These are phyloP conservation scores for Vaccinium darrowii DNA, from an alignment of 148 eudicot genomes.

Conservation along the genomic window DNA sequence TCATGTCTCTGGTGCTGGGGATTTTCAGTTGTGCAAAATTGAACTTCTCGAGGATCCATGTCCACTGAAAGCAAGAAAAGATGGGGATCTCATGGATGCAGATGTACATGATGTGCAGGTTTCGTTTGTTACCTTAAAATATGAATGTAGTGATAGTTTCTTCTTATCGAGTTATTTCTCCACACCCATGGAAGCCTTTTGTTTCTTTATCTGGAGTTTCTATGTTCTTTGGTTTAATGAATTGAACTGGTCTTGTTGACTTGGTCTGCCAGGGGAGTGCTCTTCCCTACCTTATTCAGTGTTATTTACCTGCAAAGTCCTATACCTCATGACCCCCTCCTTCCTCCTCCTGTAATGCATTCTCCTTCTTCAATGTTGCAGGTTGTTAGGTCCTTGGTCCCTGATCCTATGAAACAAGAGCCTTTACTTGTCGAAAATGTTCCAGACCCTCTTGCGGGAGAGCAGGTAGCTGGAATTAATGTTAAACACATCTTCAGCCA, in stretches of 20 bases:
- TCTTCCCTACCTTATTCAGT: conserved; percentile 4
- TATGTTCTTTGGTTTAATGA: background rate
- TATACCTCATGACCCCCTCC: background rate
- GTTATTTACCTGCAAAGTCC: background rate
- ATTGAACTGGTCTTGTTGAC: background rate
- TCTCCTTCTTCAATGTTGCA: conserved; percentile 31
- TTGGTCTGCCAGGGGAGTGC: background rate
- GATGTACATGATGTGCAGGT: conserved; percentile 64
- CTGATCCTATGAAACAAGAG: conserved; percentile 84
- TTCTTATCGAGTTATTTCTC: conserved; percentile 8
- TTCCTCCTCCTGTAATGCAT: conserved; percentile 12
- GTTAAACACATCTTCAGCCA: background rate
- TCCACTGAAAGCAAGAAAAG: conserved; percentile 72
- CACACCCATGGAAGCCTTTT: background rate
- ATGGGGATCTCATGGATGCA: conserved; percentile 76
- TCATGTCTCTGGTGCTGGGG: conserved; percentile 97
- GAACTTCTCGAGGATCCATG: conserved; percentile 85
- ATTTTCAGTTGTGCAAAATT: conserved; percentile 74
- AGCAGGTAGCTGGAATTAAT: conserved; percentile 59
- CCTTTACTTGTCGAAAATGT: conserved; percentile 76
- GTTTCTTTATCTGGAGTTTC: background rate
- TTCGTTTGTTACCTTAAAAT: background rate
- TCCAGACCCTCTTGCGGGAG: conserved; percentile 93
- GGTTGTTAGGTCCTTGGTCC: conserved; percentile 58
- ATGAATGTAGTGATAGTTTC: background rate